Base-by-base conservation (phyloP, 306 rosid species). In the Vigna hirtella region DNA sequence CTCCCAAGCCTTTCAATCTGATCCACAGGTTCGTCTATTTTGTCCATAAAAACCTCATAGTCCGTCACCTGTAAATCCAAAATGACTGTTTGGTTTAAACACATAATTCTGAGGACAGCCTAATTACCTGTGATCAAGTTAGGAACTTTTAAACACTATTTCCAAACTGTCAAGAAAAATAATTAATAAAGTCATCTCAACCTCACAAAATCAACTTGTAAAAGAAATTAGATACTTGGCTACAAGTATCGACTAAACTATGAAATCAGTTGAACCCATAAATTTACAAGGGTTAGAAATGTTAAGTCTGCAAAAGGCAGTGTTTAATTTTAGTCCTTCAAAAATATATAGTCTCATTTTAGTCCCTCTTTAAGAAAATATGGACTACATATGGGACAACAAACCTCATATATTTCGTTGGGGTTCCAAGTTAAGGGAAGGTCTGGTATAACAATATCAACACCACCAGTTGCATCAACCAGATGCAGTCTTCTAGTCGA, bases 361-460 rank as follows among this genome's bases (percentile, higher is more conserved):
- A 52, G 61, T 20, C 61, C 11, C 61, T 3, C 9, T 55, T 55
- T 55, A 55, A 18, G 61, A 55, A 55, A 55, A 55, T 8, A 20
- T 18, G 61, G 28, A 55, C 12, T 13, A 55, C 28, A 55, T 17
- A 17, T 5, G 1, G 30, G 59, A 79, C 26, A 65, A 24, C 70
- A 17, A 51, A 94, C 98, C 98, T 92, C 94, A 70, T 82, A 91
- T 56, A 91, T 81, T 69, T 74, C 64, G 26, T 85, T 56, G 50
- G 84, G 72, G 77, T 88, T 85, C 97, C 87, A 91, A 48, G 88
- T 83, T 70, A 84, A 86, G 58, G 97, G 96, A 85, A 95, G 90
- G 71, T 95, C 98, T 22, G 98, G 98, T 62, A 95, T 78, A 51
- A 89, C 78, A 82, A 91, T 91, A 86, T 95, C 95, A 83, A 95